phyloP scores from a whole-genome alignment of 495 filamentous ascomycete genomes.

The Penicillium malachiteum region DNA sequence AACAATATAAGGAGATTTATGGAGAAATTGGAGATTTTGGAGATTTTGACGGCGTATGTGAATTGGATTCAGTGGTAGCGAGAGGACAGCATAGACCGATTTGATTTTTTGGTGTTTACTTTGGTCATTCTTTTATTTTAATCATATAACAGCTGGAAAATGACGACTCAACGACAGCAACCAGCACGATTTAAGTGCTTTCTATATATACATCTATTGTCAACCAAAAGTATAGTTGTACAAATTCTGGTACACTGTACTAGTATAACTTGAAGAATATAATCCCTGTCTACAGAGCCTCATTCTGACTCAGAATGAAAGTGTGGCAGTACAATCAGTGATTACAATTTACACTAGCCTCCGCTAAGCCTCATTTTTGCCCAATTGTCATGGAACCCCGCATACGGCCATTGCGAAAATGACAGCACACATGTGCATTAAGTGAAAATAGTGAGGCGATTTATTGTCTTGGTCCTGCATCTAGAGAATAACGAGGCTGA shows the following conservation, averaged over 20 bases:
- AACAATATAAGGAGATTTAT: not conserved
- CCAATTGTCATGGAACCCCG: not conserved
- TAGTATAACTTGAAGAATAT: too few relatives aligned
- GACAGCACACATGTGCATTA: not conserved
- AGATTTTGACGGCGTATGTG: constrained; percentile 7
- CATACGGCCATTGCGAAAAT: not conserved
- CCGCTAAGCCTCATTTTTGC: not conserved
- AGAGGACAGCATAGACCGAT: not conserved
- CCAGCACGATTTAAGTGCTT: not conserved
- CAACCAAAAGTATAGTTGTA: too few relatives aligned
- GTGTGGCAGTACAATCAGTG: too few relatives aligned
- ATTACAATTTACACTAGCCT: too few relatives aligned
- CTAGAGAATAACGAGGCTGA: too few relatives aligned
- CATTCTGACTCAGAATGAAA: too few relatives aligned
- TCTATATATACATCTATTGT: not conserved
- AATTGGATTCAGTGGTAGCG: not conserved
- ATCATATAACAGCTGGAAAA: constrained; percentile 1
- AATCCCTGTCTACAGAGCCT: too few relatives aligned
- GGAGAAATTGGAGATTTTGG: not conserved
- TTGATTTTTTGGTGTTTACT: not conserved
- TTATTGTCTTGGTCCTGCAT: too few relatives aligned
- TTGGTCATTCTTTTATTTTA: not conserved
- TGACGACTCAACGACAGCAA: constrained; percentile 9
- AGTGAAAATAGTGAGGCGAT: too few relatives aligned
- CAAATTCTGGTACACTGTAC: too few relatives aligned